Evolutionary conservation across 768 basidiomycete genomes (phyloP).

Genomic region (Leccinum longicurvipes): DNA sequence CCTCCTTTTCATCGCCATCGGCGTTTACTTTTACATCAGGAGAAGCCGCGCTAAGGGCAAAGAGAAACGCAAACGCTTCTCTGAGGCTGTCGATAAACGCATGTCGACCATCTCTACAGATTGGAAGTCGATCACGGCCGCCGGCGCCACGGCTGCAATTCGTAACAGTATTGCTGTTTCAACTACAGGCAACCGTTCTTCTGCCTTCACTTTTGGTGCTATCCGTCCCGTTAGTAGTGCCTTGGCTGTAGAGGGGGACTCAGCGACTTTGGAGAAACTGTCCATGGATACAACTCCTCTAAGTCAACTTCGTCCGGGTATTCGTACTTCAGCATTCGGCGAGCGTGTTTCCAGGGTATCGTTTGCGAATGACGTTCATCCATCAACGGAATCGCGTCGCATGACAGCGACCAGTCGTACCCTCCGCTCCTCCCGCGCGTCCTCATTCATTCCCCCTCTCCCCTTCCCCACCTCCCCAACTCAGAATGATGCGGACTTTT

Average conservation of each 20-base stretch:
- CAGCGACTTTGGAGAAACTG: constrained; percentile 33
- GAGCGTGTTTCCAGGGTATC: constrained; percentile 63
- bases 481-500: constrained; percentile 33
- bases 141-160: constrained; percentile 72
- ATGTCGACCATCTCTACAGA: constrained; percentile 79
- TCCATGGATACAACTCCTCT: constrained; percentile 37
- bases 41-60: constrained; percentile 46
- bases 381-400: constrained; percentile 43
- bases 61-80: constrained; percentile 57
- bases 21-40: constrained; percentile 48
- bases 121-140: constrained; percentile 70
- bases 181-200: constrained; percentile 36
- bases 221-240: constrained; percentile 48
- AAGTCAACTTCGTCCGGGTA: constrained; percentile 51
- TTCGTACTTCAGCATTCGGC: constrained; percentile 47
- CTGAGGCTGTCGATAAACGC: constrained; percentile 69
- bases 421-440: constrained; percentile 42
- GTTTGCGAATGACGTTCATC: constrained; percentile 60
- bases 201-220: constrained; percentile 56
- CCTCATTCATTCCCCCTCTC: constrained; percentile 40
- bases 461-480: constrained; percentile 23
- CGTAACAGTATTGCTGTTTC: constrained; percentile 59
- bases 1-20: constrained; percentile 52
- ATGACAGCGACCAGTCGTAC: constrained; percentile 39
- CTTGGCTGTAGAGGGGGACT: constrained; percentile 41